Percentiles rank a stretch among this genome's conserved stretches.
phyloP scores from a whole-genome alignment of 129 eudicot genomes.

The Calendula officinalis region DNA sequence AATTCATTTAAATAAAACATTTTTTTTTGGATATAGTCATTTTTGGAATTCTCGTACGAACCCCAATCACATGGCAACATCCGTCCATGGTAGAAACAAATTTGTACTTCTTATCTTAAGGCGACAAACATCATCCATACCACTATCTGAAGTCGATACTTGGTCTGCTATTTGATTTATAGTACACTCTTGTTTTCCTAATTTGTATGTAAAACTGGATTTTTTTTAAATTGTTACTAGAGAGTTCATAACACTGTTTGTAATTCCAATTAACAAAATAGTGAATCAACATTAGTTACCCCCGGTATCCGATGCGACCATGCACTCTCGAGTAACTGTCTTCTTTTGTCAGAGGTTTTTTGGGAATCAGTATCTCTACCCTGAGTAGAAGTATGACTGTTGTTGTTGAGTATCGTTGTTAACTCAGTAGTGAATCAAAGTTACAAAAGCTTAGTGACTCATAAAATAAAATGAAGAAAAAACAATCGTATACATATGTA shows the following conservation, averaged over 20 bases:
- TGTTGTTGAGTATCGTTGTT: too few relatives aligned
- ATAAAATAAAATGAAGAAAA: not conserved
- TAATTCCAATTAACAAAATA: not conserved
- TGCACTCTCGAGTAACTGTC: too few relatives aligned
- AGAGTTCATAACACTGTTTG: not conserved
- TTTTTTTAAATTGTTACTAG: not conserved
- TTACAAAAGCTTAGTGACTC: not conserved
- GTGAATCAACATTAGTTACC: not conserved
- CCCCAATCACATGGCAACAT: slow-evolving; percentile 20
- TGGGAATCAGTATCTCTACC: too few relatives aligned
- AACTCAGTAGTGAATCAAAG: not conserved
- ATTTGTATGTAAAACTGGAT: not conserved
- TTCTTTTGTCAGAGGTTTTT: too few relatives aligned
- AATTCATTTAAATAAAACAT: not conserved
- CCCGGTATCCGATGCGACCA: too few relatives aligned
- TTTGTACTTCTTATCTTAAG: not conserved
- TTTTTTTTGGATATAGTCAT: not conserved
- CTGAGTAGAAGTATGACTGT: too few relatives aligned
- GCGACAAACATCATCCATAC: slow-evolving; percentile 6
- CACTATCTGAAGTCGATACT: slow-evolving; percentile 9
- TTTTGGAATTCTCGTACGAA: not conserved
- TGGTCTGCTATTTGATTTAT: slow-evolving; percentile 8
- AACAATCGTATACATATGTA: not conserved
- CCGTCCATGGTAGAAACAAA: slow-evolving; percentile 8
- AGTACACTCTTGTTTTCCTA: not conserved